Percentiles rank a stretch among this genome's conserved stretches.
phyloP scores from a whole-genome alignment of 164 flowering plant genomes.

The Liquidambar formosana region DNA sequence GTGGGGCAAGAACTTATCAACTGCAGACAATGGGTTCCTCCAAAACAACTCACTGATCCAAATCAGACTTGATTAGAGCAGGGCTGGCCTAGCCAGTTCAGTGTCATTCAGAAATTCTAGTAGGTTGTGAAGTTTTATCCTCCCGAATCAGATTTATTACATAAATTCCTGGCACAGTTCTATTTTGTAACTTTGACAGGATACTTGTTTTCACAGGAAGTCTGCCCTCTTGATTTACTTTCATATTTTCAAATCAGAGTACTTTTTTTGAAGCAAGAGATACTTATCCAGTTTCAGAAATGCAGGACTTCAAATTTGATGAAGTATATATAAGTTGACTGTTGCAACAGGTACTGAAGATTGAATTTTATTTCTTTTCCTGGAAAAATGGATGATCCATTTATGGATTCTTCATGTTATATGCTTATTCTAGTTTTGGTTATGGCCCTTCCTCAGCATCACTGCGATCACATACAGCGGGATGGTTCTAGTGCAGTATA shows the following conservation, averaged over 20 bases:
- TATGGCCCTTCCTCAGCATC: neutral
- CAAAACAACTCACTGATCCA: conserved; percentile 68
- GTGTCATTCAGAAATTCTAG: conserved; percentile 79
- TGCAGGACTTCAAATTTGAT: too few relatives aligned
- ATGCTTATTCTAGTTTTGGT: neutral
- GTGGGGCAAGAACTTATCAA: conserved; percentile 53
- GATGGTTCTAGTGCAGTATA: too few relatives aligned
- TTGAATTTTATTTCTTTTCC: too few relatives aligned
- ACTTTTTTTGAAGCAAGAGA: neutral
- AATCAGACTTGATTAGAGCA: conserved; percentile 80
- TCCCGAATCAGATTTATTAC: neutral
- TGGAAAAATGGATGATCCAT: neutral
- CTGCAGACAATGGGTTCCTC: conserved; percentile 88
- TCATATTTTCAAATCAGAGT: neutral
- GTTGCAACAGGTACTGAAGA: too few relatives aligned
- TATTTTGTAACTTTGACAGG: too few relatives aligned
- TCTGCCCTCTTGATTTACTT: too few relatives aligned
- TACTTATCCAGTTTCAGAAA: neutral
- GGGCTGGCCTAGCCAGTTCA: conserved; percentile 89
- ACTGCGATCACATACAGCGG: neutral
- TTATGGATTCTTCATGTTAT: neutral
- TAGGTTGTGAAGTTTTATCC: neutral
- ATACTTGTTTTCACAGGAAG: too few relatives aligned
- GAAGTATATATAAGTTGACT: too few relatives aligned
- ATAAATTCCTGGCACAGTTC: too few relatives aligned